Evolutionary conservation across 306 rosid species (phyloP), one percentile per base, ranked within the genome.

Genomic region (Castanospermum australe): DNA sequence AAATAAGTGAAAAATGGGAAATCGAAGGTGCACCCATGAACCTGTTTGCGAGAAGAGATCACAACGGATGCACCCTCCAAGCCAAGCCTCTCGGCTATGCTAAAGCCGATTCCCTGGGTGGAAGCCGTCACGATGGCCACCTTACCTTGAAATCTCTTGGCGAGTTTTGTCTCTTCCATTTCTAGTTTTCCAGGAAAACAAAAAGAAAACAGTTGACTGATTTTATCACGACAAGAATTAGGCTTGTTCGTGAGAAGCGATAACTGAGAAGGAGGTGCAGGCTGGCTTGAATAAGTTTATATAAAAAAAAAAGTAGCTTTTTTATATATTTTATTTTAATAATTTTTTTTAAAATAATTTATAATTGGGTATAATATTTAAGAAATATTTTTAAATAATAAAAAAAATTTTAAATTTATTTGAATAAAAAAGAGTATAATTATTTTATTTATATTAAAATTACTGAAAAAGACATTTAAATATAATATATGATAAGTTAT

Each of bases 111-210:
- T 44, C 99, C 98, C 84, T 93, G 99, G 32, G 99, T 93, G 0
- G 98, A 95, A 63, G 99, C 99, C 0, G 99, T 93, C n/a, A 95
- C 96, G 60, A 95, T 83, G 9, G 92, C 98, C 0, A 91, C 97
- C 61, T 90, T 95, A 1, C 98, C 92, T 17, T 76, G 32, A 81
- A 93, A 95, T 81, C 99, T 90, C 88, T 56, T 85, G n/a, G 30
- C 70, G 48, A 47, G 22, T 76, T 62, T 76, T 11, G 24, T 62
- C 28, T 14, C 12, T 4, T 64, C 50, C 70, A 64, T 64, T 18
- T 12, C n/a, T 64, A 38, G 51, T 64, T 64, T 38, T 10, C 24
- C 4, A 20, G 8, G n/a, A 32, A 10, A 57, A 48, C 45, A 61
- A 18, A 42, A 33, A 59, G 20, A 74, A 74, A 28, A 42, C 57